Evolutionary conservation across 2,329 filamentous ascomycete genomes (phyloP), one percentile per base, ranked within the genome.

Genomic region (Cryphonectria naterciae): DNA sequence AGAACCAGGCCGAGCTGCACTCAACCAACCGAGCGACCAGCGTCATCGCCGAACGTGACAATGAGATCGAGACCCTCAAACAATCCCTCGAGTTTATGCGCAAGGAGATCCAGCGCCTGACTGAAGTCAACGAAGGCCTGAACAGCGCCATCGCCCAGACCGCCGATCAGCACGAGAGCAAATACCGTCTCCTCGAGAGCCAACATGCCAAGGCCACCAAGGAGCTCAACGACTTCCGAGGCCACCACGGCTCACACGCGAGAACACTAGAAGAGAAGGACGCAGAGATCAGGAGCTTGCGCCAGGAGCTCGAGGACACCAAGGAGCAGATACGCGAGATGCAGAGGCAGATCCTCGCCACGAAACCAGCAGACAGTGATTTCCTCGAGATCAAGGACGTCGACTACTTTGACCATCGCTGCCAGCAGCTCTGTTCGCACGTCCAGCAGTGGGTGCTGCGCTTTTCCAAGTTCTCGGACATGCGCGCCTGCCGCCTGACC

Each of bases 391-490:
- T 94, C 73, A 89, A 89, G 75, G 94, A 98, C 78, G 95, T 98
- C 80, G 95, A 98, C 82, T 95, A 98, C 85, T 98, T 99, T 78
- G 94, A 98, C 78, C 90, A 90, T 77, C 93, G 95, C 58, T 99
- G 96, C 80, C 94, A 98, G 80, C 92, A 97, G 81, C 89, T 99
- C 61, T 99, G 94, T 82, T 93, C 95, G 76, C 95, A 98, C 79
- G 94, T 98, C 58, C 95, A 98, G 80, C 94, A 97, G 83, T 99
- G 96, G 96, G 94, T 99, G 66, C 84, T 98, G 75, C 93, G 96
- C 78, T 99, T 99, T 85, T 98, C 95, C 76, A 98, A 98, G 80
- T 96, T 97, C 82, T 98, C 95, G 65, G 95, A 98, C 81, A 93
- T 94, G 84, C 92, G 93, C 76, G 88, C 93, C 70, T 98, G 94